Base-by-base conservation (phyloP, 2,329 filamentous ascomycete genomes). In the Pseudogymnoascus sp. region DNA sequence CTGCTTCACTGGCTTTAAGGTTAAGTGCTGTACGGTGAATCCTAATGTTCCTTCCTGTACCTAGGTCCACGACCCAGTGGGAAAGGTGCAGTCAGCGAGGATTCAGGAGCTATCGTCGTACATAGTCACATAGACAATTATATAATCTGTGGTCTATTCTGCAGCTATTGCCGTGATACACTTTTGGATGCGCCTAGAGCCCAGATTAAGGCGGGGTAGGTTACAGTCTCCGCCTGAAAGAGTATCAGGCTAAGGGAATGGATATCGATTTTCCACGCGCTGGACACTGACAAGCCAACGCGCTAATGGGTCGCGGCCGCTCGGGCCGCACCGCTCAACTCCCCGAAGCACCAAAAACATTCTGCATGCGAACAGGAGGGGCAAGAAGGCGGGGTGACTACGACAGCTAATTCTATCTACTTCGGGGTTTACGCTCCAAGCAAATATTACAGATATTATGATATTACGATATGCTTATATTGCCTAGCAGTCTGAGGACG, bases 91-190 rank as follows among this genome's bases (percentile, higher is more conserved):
- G 15, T 29, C 13, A 74, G 75, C 63, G 79, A 78, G 21, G 68
- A 76, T 61, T 73, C 79, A 17, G 79, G 81, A n/a, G 89, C 89
- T 64, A 78, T 94, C 73, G 89, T 94, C 71, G 79, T 94, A 58
- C 15, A 50, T 31, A 31, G 8, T 31, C n/a, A 26, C 39, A 26
- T 8, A 44, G 21, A 50, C 6, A 44, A 31, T 10, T 50, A 31
- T 15, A 54, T 11, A 50, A 50, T 33, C 26, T 33, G 9, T 31
- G 44, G 6, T 54, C 4, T 8, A 33, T 33, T 33, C n/a, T 54
- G 3, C 44, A 17, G 26, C 2, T 33, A 33, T 54, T 6, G 29
- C n/a, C 44, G n/a, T 50, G 10, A 17, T 17, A 17, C 17, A 11
- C 15, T 17, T 33, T 17, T 11, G 5, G 26, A 54, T 33, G n/a